Evolutionary conservation across 441 rosid genomes (phyloP).

Genomic region (Aquilaria agallochum): DNA sequence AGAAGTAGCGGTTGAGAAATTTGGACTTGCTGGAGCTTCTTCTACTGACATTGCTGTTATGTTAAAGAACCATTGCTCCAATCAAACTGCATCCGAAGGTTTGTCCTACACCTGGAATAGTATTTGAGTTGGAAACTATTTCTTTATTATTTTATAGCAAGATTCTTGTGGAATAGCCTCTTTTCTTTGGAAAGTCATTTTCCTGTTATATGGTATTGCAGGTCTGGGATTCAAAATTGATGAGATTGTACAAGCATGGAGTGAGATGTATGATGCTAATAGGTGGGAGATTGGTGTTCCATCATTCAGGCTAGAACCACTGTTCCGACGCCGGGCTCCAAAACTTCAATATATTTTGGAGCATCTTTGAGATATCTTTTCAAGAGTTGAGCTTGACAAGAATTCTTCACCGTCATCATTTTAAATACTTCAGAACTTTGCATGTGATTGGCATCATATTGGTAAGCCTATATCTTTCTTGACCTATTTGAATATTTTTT

Average conservation of each 20-base stretch:
- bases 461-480: conserved; percentile 24
- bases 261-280: conserved; percentile 95
- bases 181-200: background rate
- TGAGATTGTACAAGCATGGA: conserved; percentile 98
- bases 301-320: conserved; percentile 88
- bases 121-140: background rate
- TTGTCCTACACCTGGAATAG: conserved; percentile 8
- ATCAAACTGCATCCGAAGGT: conserved; percentile 77
- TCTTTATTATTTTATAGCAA: background rate
- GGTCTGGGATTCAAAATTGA: conserved; percentile 94
- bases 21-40: conserved; percentile 96
- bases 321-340: conserved; percentile 76
- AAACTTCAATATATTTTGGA: conserved; percentile 80
- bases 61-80: conserved; percentile 94
- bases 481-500: conserved; percentile 2
- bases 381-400: background rate
- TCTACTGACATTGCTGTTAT: conserved; percentile 87
- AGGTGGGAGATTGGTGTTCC: conserved; percentile 94
- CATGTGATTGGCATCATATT: conserved; percentile 14
- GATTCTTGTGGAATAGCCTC: background rate
- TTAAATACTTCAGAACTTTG: conserved; percentile 17
- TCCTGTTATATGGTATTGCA: conserved; percentile 16
- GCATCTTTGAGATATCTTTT: conserved; percentile 34
- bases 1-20: conserved; percentile 92
- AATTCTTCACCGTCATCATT: conserved; percentile 17